A percentile compares a stretch with the other conserved stretches of the same genome.
Evolutionary conservation across 306 rosid genomes (phyloP).

Genomic region (Astragalus membranaceus): DNA sequence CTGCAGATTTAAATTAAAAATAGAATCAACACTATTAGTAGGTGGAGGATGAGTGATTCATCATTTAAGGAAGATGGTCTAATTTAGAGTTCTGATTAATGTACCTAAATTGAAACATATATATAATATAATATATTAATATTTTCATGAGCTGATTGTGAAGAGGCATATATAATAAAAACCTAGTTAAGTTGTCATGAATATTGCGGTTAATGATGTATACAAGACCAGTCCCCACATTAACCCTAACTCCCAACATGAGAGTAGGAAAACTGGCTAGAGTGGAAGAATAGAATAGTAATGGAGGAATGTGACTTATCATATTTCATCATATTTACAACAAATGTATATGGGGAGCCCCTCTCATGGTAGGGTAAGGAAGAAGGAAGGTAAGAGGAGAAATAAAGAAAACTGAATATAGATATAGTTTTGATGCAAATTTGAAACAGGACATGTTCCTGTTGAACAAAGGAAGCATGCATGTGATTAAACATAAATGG

Average conservation of each 20-base stretch:
- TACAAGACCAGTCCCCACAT: background rate
- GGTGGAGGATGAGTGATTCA: slow-evolving; percentile 1
- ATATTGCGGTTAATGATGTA: slow-evolving; percentile 11
- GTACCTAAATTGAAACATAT: slow-evolving; percentile 3
- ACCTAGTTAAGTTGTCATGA: background rate
- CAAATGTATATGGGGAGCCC: slow-evolving; percentile 32
- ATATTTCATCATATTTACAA: slow-evolving; percentile 16
- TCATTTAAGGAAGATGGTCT: slow-evolving; percentile 2
- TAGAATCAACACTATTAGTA: background rate
- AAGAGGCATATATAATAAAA: slow-evolving; percentile 14
- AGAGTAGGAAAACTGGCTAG: background rate
- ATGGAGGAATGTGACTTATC: slow-evolving; percentile 43
- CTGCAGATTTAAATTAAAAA: background rate
- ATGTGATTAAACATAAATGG: slow-evolving; percentile 62
- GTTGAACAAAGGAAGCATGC: slow-evolving; percentile 61
- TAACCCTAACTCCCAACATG: slow-evolving; percentile 19
- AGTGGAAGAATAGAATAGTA: slow-evolving; percentile 26
- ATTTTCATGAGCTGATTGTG: background rate
- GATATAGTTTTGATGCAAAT: slow-evolving; percentile 38
- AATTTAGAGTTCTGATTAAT: background rate
- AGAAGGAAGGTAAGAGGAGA: slow-evolving; percentile 28
- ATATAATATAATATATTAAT: too few species aligned
- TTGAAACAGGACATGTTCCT: slow-evolving; percentile 72
- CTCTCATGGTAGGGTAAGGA: slow-evolving; percentile 59
- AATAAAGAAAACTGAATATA: slow-evolving; percentile 24